Evolutionary conservation across 2,329 filamentous ascomycete genomes (phyloP), one percentile per base, ranked within the genome.

Genomic region (Paecilomyces formosus): DNA sequence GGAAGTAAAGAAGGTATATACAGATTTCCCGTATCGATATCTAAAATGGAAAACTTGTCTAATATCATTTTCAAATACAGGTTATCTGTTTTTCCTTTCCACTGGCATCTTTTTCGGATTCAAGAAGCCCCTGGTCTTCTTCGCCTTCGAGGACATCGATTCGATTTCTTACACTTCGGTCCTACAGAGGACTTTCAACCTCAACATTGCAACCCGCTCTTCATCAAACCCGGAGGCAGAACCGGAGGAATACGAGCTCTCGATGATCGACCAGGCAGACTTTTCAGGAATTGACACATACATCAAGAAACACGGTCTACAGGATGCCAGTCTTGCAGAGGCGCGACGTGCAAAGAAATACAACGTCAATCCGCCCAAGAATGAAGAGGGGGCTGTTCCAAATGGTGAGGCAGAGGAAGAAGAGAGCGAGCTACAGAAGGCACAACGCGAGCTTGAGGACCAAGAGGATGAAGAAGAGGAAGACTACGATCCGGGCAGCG

Each of bases 251-350:
- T 76, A 84, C 18, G 85, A 88, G 63, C 85, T 87, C 63, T 81
- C 80, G 50, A 87, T 87, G 85, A 74, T 88, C 50, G 85, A 88
- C 62, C 85, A 87, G 65, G 81, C 79, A 8, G 82, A 87, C 65
- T 87, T 82, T 63, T 75, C 78, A 0, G 84, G 83, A 15, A 87
- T 88, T 54, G 84, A 87, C 62, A 75, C 76, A 4, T 88, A 87
- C 62, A 77, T 87, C 59, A 85, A 85, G 68, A 76, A 78, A 30
- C 84, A 87, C 65, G 77, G 79, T 5, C 72, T 88, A 31, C 84
- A 87, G 57, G 85, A 88, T 66, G 82, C 84, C 2, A 85, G 82
- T 66, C 76, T 88, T 72, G 85, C 85, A 1, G 84, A 82, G 26
- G 77, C 79, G 31, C 73, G 85, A 39, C 76, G 82, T 26, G 85